phyloP scores from a whole-genome alignment of 805 yeast genomes.

The Saccharomycopsis selenospora region DNA sequence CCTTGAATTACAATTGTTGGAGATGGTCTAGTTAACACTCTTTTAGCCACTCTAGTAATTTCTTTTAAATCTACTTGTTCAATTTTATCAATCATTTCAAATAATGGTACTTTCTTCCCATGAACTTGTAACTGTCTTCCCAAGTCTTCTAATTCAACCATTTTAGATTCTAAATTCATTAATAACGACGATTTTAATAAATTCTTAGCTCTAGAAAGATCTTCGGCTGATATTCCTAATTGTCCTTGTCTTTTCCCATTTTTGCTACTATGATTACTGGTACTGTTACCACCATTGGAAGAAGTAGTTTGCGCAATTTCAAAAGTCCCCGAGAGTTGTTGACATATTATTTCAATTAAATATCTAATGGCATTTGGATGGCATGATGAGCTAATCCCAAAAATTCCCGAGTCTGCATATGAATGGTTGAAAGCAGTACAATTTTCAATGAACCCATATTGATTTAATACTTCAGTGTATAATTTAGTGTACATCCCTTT shows the following conservation, averaged over 20 bases:
- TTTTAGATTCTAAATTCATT: slow-evolving; percentile 88
- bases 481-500: slow-evolving; percentile 97
- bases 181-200: slow-evolving; percentile 80
- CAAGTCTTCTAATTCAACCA: slow-evolving; percentile 91
- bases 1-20: slow-evolving; percentile 94
- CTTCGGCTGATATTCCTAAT: slow-evolving; percentile 41
- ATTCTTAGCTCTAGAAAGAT: slow-evolving; percentile 84
- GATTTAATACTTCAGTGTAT: slow-evolving; percentile 85
- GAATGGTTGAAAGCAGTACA: slow-evolving; percentile 86
- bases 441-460: slow-evolving; percentile 83
- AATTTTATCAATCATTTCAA: slow-evolving; percentile 76
- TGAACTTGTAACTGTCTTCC: slow-evolving; percentile 91
- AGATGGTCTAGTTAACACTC: slow-evolving; percentile 64
- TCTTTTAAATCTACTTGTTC: slow-evolving; percentile 61
- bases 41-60: slow-evolving; percentile 63
- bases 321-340: slow-evolving; percentile 49
- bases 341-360: slow-evolving; percentile 70
- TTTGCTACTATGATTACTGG: neutral
- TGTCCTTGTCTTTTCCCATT: slow-evolving; percentile 56
- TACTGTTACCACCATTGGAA: neutral
- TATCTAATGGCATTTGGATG: slow-evolving; percentile 81
- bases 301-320: slow-evolving; percentile 20
- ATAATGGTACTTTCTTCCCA: slow-evolving; percentile 63
- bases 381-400: slow-evolving; percentile 82
- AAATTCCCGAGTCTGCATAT: slow-evolving; percentile 82